These are phyloP conservation scores for Scutellaria barbata DNA, from an alignment of 257 asterid genomes.

Conservation along the genomic window DNA sequence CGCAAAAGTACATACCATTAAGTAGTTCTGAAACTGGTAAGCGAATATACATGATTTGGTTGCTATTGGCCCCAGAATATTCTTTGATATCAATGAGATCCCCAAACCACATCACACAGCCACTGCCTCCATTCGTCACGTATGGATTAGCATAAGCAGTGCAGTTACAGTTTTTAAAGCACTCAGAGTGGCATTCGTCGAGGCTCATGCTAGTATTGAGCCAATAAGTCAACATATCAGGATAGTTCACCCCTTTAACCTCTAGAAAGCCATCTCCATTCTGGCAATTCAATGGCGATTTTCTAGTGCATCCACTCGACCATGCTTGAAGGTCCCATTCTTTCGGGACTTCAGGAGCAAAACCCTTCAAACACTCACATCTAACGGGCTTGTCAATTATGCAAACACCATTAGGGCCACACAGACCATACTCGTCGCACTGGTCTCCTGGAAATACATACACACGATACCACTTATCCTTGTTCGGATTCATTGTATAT, in stretches of 20 bases:
- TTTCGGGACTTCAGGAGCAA: background rate
- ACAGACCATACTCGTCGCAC: background rate
- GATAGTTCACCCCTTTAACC: constrained; percentile 33
- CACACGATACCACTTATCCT: background rate
- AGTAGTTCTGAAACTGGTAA: constrained; percentile 28
- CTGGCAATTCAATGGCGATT: constrained; percentile 21
- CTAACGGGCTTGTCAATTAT: background rate
- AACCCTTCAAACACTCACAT: background rate
- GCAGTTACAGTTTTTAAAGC: constrained; percentile 40
- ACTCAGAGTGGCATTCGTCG: constrained; percentile 28
- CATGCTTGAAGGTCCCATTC: background rate
- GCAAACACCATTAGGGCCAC: constrained; percentile 1
- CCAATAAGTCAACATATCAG: constrained; percentile 36
- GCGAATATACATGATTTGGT: constrained; percentile 31
- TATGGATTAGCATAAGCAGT: constrained; percentile 41
- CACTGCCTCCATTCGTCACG: constrained; percentile 33
- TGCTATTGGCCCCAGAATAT: constrained; percentile 12
- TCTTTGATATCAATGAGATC: constrained; percentile 38
- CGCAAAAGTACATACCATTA: background rate
- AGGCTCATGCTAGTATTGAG: constrained; percentile 38
- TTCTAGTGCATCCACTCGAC: background rate
- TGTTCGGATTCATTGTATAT: background rate
- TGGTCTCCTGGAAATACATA: background rate
- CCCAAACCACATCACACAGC: constrained; percentile 45
- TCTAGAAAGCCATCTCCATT: constrained; percentile 38